A percentile compares a stretch with the other conserved stretches of the same genome.
Conservation (phyloP, 2,329 filamentous ascomycete species). For the Claviceps digitariae region DNA sequence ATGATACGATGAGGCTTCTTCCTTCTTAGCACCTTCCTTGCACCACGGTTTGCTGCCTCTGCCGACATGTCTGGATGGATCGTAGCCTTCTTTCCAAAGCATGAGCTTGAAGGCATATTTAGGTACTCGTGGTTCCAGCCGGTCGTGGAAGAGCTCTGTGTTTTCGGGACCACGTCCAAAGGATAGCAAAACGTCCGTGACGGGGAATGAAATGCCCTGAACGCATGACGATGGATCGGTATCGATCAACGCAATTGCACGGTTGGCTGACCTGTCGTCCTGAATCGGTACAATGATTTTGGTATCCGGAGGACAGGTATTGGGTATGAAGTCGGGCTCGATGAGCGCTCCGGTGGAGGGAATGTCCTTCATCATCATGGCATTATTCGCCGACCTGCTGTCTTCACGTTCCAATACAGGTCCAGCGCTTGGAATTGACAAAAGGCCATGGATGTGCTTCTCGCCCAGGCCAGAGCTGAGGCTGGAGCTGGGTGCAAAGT, state of each 20-base stretch:
- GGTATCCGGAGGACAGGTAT: slow-evolving; percentile 24
- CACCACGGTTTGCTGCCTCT: slow-evolving; percentile 37
- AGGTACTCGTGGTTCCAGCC: slow-evolving; percentile 57
- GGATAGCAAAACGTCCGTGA: slow-evolving; percentile 54
- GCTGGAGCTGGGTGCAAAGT: slow-evolving; percentile 35
- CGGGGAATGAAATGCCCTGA: slow-evolving; percentile 45
- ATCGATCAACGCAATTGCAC: slow-evolving; percentile 50
- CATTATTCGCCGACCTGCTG: slow-evolving; percentile 13
- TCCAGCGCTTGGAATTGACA: neutral
- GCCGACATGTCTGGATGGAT: slow-evolving; percentile 40
- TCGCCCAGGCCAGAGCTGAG: neutral
- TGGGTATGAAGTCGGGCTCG: slow-evolving; percentile 17
- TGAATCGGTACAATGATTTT: slow-evolving; percentile 23
- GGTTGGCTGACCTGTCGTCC: slow-evolving; percentile 20
- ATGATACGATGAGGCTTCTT: slow-evolving; percentile 41
- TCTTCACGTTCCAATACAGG: slow-evolving; percentile 13
- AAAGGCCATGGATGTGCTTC: neutral
- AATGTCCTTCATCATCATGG: slow-evolving; percentile 10
- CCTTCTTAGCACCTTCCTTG: slow-evolving; percentile 13
- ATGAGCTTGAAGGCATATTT: slow-evolving; percentile 70
- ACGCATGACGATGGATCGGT: slow-evolving; percentile 54
- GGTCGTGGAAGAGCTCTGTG: slow-evolving; percentile 50
- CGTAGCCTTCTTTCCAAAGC: slow-evolving; percentile 57
- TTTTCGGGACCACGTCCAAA: slow-evolving; percentile 66
- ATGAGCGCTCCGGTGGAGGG: slow-evolving; percentile 19